Evolutionary conservation across 495 filamentous ascomycete species (phyloP).

Genomic region (Trichoderma asperelloides): DNA sequence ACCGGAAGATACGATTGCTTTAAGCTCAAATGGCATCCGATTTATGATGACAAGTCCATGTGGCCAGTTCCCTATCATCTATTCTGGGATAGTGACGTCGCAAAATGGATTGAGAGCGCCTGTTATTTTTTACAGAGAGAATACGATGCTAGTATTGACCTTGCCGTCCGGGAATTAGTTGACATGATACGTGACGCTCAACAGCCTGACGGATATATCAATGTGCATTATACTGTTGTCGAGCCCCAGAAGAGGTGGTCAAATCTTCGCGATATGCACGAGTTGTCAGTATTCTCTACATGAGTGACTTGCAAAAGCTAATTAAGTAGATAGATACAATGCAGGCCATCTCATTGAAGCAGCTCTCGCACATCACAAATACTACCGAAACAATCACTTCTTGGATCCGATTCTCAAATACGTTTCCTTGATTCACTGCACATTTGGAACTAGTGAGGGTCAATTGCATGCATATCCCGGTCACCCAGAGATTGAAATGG

Average conservation of each 20-base stretch:
- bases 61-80: constrained; percentile 46
- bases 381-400: constrained; percentile 36
- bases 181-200: constrained; percentile 47
- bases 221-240: constrained; percentile 50
- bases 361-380: constrained; percentile 42
- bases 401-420: not conserved
- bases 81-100: constrained; percentile 54
- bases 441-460: constrained; percentile 31
- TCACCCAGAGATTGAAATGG: constrained; percentile 52
- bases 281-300: constrained; percentile 37
- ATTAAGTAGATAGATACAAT: constrained; percentile 35
- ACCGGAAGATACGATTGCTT: constrained; percentile 50
- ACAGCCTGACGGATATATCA: constrained; percentile 49
- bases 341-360: constrained; percentile 54
- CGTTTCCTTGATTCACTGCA: not conserved
- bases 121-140: constrained; percentile 43
- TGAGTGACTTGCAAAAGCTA: not conserved
- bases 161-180: constrained; percentile 45
- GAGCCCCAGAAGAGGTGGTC: constrained; percentile 43
- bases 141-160: constrained; percentile 36
- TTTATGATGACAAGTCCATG: constrained; percentile 37
- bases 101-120: constrained; percentile 53
- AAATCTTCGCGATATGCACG: constrained; percentile 52
- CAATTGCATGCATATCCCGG: constrained; percentile 51
- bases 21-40: constrained; percentile 41